Evolutionary conservation across 495 filamentous ascomycete genomes (phyloP), one percentile per base, ranked within the genome.

Genomic region (Penicillium pulvis): DNA sequence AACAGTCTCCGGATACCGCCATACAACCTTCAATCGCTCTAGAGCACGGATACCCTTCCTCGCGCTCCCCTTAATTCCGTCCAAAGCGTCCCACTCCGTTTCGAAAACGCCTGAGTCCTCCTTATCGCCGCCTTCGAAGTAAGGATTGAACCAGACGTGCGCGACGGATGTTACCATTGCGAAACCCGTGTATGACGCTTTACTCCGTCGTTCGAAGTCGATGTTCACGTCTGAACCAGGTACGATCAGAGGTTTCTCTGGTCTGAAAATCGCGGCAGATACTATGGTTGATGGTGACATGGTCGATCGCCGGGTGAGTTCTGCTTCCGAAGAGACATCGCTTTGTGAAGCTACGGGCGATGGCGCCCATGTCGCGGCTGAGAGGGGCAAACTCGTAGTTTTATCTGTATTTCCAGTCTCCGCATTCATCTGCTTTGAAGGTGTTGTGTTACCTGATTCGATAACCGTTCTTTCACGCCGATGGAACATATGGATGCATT

Each of bases 101-200:
- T 87, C 83, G 64, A 89, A 88, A 23, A 87, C 79, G 26, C 85
- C 85, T 0, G 79, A 79, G 52, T 76, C 70, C 43, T 77, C 63
- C 61, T 92, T 84, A 16, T 89, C 80, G 59, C 86, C 82, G 12
- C 92, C 92, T 74, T 98, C 94, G 60, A 97, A 97, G 74, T 87
- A 97, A 3, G 87, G 75, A 65, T 98, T 98, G 75, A 96, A 96
- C 94, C 94, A 98, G 31, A 97, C 89, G 57, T 97, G 92, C 1
- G 93, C 91, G 36, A 97, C 87, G 0, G 92, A 86, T 5, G 93
- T 97, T 9, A 97, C 92, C 86, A 97, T 89, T 5, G 90, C 90
- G 61, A 90, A 84, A 6, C 89, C 90, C 0, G 75, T 79, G 72
- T 91, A 88, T 1, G 84, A 83, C 16, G 85, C 85, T 65, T 89